Evolutionary conservation across 306 rosid species (phyloP), one percentile per base, ranked within the genome.

Genomic region (Casuarina glauca): DNA sequence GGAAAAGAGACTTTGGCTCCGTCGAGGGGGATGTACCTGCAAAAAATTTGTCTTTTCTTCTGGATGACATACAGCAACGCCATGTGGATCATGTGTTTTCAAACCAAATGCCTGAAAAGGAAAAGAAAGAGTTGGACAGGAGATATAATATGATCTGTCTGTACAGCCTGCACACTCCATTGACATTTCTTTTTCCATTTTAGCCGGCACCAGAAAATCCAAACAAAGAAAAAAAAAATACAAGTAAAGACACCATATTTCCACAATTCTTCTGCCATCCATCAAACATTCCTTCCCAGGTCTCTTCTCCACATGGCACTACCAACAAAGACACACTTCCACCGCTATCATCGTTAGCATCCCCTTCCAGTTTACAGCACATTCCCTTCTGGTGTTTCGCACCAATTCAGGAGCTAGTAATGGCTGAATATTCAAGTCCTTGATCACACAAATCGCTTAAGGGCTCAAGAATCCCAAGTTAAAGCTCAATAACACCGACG

Each of bases 31-130:
- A 94, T 83, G 49, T 92, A 94, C 98, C 98, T 89, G 87, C 90
- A 90, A 86, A 80, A 86, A 80, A 73, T 94, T 91, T 49, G 81
- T 84, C 84, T 94, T 97, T 77, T 84, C 94, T 84, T 96, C 89
- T 5, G 98, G 98, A 77, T 89, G 96, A 60, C 97, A 94, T 16
- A 97, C 96, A 88, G 90, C 98, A 84, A 94, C 90, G 92, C 77
- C 97, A 94, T 94, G 52, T 97, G 96, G 83, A 92, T 89, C 88
- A 76, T 41, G 72, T 62, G 77, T 78, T 82, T 76, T 88, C 92
- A 77, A 83, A 89, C 82, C 90, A 89, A 78, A 92, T 84, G 64
- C 78, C 49, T 83, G 89, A 46, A 43, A 70, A 57, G 73, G 92
- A 90, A 97, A 97, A 94, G 73, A 95, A 96, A 88, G 90, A 97